These are phyloP conservation scores for Fusarium sp. DNA, from an alignment of 2,329 filamentous ascomycete genomes.

Conservation along the genomic window DNA sequence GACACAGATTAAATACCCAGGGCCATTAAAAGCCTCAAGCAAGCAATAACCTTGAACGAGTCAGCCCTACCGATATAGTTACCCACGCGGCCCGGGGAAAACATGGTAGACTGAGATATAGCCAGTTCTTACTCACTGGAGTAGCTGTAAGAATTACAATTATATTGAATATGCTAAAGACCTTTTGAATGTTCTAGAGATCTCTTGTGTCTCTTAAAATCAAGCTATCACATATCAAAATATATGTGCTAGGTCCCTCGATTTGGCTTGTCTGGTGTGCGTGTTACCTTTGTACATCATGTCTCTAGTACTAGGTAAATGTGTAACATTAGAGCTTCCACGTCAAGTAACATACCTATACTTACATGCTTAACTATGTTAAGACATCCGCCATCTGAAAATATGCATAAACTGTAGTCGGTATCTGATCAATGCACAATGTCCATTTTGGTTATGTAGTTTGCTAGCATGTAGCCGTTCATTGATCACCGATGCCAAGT, in stretches of 20 bases:
- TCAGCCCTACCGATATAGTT: conserved; percentile 13
- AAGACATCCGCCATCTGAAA: background rate
- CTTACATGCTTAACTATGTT: background rate
- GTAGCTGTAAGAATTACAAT: too few relatives aligned
- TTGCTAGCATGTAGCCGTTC: background rate
- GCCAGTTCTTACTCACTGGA: too few relatives aligned
- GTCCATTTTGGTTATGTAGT: background rate
- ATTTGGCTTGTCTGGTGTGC: too few relatives aligned
- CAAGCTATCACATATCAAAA: too few relatives aligned
- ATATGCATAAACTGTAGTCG: background rate
- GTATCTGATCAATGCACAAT: background rate
- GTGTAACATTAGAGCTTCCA: conserved; percentile 10
- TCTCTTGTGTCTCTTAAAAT: too few relatives aligned
- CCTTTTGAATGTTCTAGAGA: too few relatives aligned
- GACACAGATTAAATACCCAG: background rate
- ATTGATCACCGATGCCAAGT: background rate
- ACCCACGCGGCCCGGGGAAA: too few relatives aligned
- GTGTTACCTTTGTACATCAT: background rate
- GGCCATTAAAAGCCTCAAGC: background rate
- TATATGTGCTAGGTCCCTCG: too few relatives aligned
- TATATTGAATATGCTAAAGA: too few relatives aligned
- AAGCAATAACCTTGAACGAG: background rate
- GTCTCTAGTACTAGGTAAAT: background rate
- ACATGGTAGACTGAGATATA: too few relatives aligned
- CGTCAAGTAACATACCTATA: background rate